Conservation (phyloP, 305 asterid genomes). For the Fraxinus floribunda region DNA sequence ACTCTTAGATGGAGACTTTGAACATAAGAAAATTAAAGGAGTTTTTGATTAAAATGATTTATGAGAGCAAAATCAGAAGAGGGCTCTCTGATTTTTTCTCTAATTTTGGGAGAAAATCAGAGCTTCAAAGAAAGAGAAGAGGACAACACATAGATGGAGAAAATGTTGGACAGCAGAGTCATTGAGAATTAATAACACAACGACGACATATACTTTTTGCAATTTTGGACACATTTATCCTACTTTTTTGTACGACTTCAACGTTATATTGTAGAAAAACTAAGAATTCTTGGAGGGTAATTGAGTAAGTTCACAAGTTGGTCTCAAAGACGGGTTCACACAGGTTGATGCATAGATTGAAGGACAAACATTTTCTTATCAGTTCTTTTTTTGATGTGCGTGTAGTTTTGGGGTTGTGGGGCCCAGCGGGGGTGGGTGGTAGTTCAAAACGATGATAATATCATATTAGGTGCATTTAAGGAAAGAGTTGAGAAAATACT, state of each 20-base stretch:
- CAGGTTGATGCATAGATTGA: background rate
- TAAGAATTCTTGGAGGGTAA: background rate
- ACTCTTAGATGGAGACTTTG: slow-evolving; percentile 1
- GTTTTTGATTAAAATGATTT: background rate
- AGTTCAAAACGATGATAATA: background rate
- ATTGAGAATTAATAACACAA: background rate
- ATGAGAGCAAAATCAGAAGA: background rate
- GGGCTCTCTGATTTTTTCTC: background rate
- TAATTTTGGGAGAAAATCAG: background rate
- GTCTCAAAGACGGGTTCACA: background rate
- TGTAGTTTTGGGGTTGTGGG: background rate
- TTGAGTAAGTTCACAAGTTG: background rate
- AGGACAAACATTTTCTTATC: background rate
- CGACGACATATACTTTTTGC: background rate
- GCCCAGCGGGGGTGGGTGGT: background rate
- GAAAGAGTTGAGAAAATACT: background rate
- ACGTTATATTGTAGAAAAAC: background rate
- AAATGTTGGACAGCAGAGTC: background rate
- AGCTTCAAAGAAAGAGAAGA: background rate
- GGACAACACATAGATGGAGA: background rate
- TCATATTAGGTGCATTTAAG: background rate
- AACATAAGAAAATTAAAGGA: background rate
- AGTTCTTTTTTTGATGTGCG: background rate
- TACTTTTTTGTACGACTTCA: background rate
- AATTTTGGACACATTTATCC: background rate